Conservation (phyloP, 2,329 filamentous ascomycete genomes). For the Myriosclerotinia scirpicola region DNA sequence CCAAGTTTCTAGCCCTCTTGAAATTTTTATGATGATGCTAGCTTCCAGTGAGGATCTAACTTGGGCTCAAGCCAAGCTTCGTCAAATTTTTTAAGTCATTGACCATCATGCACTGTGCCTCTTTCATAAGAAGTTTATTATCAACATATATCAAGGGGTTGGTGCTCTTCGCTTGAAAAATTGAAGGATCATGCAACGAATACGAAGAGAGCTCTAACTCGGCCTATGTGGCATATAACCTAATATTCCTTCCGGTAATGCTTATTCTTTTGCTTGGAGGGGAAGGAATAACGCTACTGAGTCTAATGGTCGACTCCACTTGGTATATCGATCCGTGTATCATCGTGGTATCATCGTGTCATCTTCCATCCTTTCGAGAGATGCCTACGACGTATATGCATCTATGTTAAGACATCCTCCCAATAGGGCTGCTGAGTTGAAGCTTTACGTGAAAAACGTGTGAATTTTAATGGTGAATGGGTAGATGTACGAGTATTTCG, state of each 20-base stretch:
- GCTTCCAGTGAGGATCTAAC: neutral
- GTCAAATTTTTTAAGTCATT: neutral
- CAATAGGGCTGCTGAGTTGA: neutral
- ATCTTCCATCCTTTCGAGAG: neutral
- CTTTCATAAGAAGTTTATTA: neutral
- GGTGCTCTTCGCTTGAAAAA: neutral
- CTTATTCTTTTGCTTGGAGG: neutral
- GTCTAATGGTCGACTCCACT: neutral
- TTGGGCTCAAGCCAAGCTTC: neutral
- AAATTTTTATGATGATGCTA: too few species aligned
- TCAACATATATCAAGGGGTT: neutral
- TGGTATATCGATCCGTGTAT: neutral
- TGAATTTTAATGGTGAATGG: neutral
- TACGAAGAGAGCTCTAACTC: neutral
- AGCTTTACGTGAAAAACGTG: neutral
- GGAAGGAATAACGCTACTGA: neutral
- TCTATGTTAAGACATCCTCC: neutral
- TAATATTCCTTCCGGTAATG: neutral
- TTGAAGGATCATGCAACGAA: neutral
- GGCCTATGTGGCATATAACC: neutral
- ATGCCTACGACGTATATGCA: neutral
- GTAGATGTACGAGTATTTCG: neutral
- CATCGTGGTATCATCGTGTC: neutral
- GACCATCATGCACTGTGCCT: neutral
- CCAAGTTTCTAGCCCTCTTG: too few species aligned